Conservation (phyloP, 2,329 filamentous ascomycete genomes). For the Knoxdaviesia proteae region DNA sequence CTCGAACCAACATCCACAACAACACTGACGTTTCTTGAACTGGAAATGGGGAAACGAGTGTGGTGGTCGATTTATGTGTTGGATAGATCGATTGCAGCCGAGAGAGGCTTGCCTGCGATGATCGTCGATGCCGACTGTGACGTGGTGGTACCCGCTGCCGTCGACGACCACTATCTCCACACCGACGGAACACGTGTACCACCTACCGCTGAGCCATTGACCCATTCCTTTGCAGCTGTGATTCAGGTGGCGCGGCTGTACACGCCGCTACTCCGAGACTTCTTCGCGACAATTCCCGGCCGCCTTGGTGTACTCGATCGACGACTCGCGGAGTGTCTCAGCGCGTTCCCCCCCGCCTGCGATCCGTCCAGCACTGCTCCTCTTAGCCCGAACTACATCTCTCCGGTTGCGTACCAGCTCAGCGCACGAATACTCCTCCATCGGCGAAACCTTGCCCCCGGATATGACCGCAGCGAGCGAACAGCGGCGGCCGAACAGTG, state of each 20-base stretch:
- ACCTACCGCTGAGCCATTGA: slow-evolving; percentile 31
- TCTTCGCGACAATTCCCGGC: slow-evolving; percentile 13
- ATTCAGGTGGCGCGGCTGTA: slow-evolving; percentile 69
- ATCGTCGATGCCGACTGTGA: slow-evolving; percentile 85
- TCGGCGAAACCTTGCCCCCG: slow-evolving; percentile 66
- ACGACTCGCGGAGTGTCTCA: slow-evolving; percentile 57
- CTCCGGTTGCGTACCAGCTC: slow-evolving; percentile 59
- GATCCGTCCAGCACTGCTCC: slow-evolving; percentile 43
- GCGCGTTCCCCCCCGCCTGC: slow-evolving; percentile 54
- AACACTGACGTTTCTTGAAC: slow-evolving; percentile 40
- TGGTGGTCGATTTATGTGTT: slow-evolving; percentile 93
- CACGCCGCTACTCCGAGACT: slow-evolving; percentile 50
- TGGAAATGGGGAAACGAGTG: slow-evolving; percentile 66
- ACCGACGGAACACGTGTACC: slow-evolving; percentile 32
- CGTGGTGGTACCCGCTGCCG: slow-evolving; percentile 53
- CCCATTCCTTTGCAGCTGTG: slow-evolving; percentile 54
- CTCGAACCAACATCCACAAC: slow-evolving; percentile 47
- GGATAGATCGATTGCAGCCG: slow-evolving; percentile 63
- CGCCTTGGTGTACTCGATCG: slow-evolving; percentile 25
- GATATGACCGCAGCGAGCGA: slow-evolving; percentile 44
- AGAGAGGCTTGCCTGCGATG: slow-evolving; percentile 58
- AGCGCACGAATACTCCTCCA: slow-evolving; percentile 71
- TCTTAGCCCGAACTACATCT: slow-evolving; percentile 54
- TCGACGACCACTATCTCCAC: slow-evolving; percentile 62
- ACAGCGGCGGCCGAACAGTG: slow-evolving; percentile 59